Evolutionary conservation across 495 filamentous ascomycete species (phyloP).

Genomic region (Echria macrotheca): DNA sequence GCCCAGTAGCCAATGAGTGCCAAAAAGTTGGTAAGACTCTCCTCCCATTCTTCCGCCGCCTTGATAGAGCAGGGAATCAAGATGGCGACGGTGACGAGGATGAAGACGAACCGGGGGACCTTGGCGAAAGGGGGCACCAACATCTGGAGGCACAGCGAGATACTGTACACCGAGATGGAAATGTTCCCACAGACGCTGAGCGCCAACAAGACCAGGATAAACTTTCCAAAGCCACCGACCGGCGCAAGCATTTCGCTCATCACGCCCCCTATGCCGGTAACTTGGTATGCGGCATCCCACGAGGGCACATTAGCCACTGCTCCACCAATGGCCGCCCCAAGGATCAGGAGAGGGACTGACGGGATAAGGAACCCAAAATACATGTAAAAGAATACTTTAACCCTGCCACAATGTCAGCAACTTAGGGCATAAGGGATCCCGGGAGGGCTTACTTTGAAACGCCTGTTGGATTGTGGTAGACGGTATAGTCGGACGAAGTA

Average conservation of each 20-base stretch:
- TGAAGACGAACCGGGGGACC: slow-evolving; percentile 43
- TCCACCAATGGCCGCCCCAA: slow-evolving; percentile 49
- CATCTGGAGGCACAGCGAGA: slow-evolving; percentile 48
- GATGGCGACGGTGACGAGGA: slow-evolving; percentile 38
- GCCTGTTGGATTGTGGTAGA: slow-evolving; percentile 35
- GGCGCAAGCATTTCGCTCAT: slow-evolving; percentile 45
- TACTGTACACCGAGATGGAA: slow-evolving; percentile 38
- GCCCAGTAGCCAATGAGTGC: slow-evolving; percentile 51
- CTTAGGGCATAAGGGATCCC: neutral
- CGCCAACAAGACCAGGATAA: slow-evolving; percentile 45
- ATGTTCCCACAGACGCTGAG: slow-evolving; percentile 48
- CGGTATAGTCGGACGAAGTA: slow-evolving; percentile 36
- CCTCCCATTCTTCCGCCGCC: slow-evolving; percentile 44
- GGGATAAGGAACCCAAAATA: slow-evolving; percentile 42
- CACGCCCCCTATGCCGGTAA: slow-evolving; percentile 44
- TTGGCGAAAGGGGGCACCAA: slow-evolving; percentile 39
- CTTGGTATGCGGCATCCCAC: slow-evolving; percentile 38
- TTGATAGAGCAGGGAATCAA: slow-evolving; percentile 46
- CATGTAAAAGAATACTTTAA: slow-evolving; percentile 34
- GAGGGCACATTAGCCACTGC: slow-evolving; percentile 30
- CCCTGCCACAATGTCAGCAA: slow-evolving; percentile 13
- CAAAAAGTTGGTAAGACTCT: slow-evolving; percentile 46
- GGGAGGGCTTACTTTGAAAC: slow-evolving; percentile 30
- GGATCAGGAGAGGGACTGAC: slow-evolving; percentile 43
- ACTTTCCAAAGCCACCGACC: slow-evolving; percentile 47